phyloP scores from a whole-genome alignment of 2,329 filamentous ascomycete genomes.

The Scopulariopsis brevicaulis region DNA sequence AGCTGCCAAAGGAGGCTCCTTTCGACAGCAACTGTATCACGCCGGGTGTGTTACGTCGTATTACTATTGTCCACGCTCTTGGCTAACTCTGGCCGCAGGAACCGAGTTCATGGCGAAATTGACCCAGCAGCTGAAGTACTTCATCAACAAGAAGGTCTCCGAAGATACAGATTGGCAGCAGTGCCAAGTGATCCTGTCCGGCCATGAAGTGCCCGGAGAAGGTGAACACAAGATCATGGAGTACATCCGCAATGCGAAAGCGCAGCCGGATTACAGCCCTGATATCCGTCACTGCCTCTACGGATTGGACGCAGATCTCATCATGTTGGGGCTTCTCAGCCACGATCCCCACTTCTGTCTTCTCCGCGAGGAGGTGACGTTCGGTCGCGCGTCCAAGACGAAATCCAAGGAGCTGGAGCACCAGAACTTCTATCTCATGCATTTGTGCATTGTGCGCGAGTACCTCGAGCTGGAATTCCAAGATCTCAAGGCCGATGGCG shows the following conservation, averaged over 20 bases:
- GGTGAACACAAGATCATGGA: constrained; percentile 99
- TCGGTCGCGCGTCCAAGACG: constrained; percentile 74
- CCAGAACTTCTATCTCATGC: constrained; percentile 96
- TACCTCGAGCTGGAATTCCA: constrained; percentile 97
- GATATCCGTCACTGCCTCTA: constrained; percentile 96
- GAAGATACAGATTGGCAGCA: constrained; percentile 97
- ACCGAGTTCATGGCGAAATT: constrained; percentile 98
- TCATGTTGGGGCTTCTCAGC: constrained; percentile 94
- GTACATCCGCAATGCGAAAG: constrained; percentile 95
- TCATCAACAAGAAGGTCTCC: constrained; percentile 96
- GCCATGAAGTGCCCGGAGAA: constrained; percentile 95
- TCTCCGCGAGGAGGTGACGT: constrained; percentile 93
- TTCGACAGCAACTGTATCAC: constrained; percentile 99
- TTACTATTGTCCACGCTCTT: too few species aligned
- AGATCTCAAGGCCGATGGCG: constrained; percentile 66
- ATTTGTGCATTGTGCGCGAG: constrained; percentile 94
- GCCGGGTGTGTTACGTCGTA: constrained; percentile 41
- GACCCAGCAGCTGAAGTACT: constrained; percentile 90
- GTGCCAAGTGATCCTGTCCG: constrained; percentile 89
- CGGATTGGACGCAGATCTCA: constrained; percentile 91
- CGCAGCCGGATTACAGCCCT: constrained; percentile 81
- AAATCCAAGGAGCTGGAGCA: constrained; percentile 97
- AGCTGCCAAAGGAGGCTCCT: constrained; percentile 88
- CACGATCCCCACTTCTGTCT: constrained; percentile 98
- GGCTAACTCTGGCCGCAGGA: constrained; percentile 20